Evolutionary conservation across 768 basidiomycete genomes (phyloP).

Genomic region (Pisolithus albus): DNA sequence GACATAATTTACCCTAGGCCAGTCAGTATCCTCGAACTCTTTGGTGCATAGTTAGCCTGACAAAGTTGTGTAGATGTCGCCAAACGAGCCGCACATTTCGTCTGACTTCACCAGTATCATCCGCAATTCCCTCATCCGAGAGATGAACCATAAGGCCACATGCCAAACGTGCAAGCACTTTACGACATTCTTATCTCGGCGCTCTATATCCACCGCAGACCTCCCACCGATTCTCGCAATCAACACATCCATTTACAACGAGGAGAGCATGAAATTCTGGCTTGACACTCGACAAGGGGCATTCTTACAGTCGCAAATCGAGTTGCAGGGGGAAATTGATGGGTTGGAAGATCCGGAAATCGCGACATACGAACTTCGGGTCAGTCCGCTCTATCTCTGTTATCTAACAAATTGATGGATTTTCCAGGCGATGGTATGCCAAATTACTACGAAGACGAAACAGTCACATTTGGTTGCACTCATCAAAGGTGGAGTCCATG

Average conservation of each 20-base stretch:
- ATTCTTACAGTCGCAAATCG: conserved; percentile 55
- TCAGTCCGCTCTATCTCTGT: conserved; percentile 30
- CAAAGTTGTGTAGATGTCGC: conserved; percentile 21
- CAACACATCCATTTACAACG: conserved; percentile 75
- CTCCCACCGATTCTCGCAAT: conserved; percentile 82
- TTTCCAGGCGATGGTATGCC: conserved; percentile 69
- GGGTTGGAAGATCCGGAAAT: conserved; percentile 50
- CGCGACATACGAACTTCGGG: conserved; percentile 66
- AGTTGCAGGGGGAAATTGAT: conserved; percentile 53
- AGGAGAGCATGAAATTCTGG: conserved; percentile 74
- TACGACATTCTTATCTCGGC: conserved; percentile 61
- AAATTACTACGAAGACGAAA: conserved; percentile 65
- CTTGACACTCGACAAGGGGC: conserved; percentile 39
- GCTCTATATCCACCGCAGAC: conserved; percentile 54
- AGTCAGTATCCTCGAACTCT: conserved; percentile 34
- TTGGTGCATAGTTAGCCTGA: conserved; percentile 1
- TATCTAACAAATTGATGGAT: not conserved
- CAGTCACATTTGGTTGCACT: conserved; percentile 84
- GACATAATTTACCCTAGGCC: conserved; percentile 85
- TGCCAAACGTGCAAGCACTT: conserved; percentile 81
- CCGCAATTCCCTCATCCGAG: conserved; percentile 68
- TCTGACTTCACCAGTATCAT: conserved; percentile 64
- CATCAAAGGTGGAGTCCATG: conserved; percentile 53
- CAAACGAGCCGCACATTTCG: conserved; percentile 32
- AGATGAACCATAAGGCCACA: conserved; percentile 78